Evolutionary conservation across 2,329 filamentous ascomycete species (phyloP).

Genomic region (Xylariaceae sp.): DNA sequence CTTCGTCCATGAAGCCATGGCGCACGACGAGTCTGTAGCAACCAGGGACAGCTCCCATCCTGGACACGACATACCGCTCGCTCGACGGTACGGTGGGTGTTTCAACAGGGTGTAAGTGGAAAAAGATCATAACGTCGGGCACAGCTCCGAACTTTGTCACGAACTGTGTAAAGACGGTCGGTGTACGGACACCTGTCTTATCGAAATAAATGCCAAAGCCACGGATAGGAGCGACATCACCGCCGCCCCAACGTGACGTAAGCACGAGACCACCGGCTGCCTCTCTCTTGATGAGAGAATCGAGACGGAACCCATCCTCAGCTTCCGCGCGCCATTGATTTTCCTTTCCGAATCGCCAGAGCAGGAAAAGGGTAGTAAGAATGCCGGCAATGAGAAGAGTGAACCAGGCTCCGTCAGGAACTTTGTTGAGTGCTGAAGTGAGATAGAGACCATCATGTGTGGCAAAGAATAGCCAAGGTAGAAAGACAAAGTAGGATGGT

Average conservation of each 20-base stretch:
- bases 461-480: constrained; percentile 62
- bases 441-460: constrained; percentile 66
- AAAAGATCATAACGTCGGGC: constrained; percentile 68
- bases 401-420: constrained; percentile 75
- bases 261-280: constrained; percentile 29
- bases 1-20: constrained; percentile 70
- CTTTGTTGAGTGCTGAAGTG: constrained; percentile 66
- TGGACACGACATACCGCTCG: constrained; percentile 46
- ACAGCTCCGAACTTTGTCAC: constrained; percentile 64
- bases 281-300: constrained; percentile 30
- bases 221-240: constrained; percentile 43
- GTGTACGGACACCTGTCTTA: constrained; percentile 64
- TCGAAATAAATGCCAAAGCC: constrained; percentile 74
- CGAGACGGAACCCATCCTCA: constrained; percentile 53
- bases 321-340: constrained; percentile 70
- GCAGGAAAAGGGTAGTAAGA: constrained; percentile 61
- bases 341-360: constrained; percentile 79
- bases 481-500: constrained; percentile 54
- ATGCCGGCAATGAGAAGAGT: constrained; percentile 62
- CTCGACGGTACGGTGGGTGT: constrained; percentile 49
- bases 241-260: constrained; percentile 38
- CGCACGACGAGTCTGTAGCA: constrained; percentile 67
- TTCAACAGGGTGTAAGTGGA: constrained; percentile 65
- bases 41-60: constrained; percentile 47
- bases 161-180: constrained; percentile 68